A percentile compares a stretch with the other conserved stretches of the same genome.
Conservation (phyloP, 1,139 yeast genomes). For the Diutina mesorugosa region DNA sequence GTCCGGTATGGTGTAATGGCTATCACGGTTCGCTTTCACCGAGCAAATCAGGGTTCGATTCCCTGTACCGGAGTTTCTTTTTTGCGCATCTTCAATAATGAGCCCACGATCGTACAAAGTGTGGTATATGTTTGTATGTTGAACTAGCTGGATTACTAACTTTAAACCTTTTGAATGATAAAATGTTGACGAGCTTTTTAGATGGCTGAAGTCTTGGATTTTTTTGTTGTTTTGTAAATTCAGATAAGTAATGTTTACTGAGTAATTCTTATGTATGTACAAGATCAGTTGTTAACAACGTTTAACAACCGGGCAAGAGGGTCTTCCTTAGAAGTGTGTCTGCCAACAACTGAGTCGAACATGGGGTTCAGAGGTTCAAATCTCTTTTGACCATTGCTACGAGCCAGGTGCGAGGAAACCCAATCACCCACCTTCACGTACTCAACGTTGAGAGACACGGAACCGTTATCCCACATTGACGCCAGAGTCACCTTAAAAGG, state of each 20-base stretch:
- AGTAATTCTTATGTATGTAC: not conserved
- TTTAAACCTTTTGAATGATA: too few species aligned
- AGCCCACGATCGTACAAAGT: too few species aligned
- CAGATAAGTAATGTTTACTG: not conserved
- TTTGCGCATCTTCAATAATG: slow-evolving; percentile 2
- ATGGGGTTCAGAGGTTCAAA: slow-evolving; percentile 21
- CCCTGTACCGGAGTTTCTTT: slow-evolving; percentile 29
- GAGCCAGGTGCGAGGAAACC: slow-evolving; percentile 17
- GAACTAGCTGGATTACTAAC: too few species aligned
- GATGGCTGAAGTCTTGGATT: too few species aligned
- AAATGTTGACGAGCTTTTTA: too few species aligned
- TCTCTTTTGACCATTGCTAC: slow-evolving; percentile 9
- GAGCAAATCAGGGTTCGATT: slow-evolving; percentile 35
- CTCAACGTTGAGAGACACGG: slow-evolving; percentile 25
- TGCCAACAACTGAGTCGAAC: slow-evolving; percentile 20
- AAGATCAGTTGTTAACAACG: slow-evolving; percentile 11
- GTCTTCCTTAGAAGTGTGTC: slow-evolving; percentile 19
- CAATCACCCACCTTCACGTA: slow-evolving; percentile 30
- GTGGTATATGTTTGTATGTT: too few species aligned
- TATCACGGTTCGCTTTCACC: slow-evolving; percentile 18
- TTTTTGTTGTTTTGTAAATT: too few species aligned
- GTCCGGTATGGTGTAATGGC: slow-evolving; percentile 20
- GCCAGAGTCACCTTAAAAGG: slow-evolving; percentile 32
- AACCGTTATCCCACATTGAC: slow-evolving; percentile 23
- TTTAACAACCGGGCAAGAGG: slow-evolving; percentile 23